phyloP scores from a whole-genome alignment of 495 filamentous ascomycete genomes.

The Niebla homalea region DNA sequence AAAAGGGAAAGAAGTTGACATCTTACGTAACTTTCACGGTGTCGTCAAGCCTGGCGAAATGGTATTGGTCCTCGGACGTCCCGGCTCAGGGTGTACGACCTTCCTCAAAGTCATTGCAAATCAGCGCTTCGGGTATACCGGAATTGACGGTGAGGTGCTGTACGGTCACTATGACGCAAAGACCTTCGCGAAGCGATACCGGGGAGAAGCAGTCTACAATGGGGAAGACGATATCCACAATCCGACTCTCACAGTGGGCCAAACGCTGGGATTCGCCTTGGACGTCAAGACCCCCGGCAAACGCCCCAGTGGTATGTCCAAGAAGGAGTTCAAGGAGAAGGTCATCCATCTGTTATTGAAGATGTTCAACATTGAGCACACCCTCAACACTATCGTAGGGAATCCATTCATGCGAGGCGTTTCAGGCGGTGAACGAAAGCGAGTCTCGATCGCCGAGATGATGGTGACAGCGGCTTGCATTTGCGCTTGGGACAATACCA shows the following conservation, averaged over 20 bases:
- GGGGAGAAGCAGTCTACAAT: conserved; percentile 70
- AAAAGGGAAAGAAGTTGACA: conserved; percentile 52
- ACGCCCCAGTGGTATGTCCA: conserved; percentile 44
- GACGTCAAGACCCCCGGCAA: conserved; percentile 52
- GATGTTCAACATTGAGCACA: conserved; percentile 64
- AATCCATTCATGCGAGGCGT: conserved; percentile 72
- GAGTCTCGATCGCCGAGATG: conserved; percentile 66
- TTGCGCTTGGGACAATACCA: conserved; percentile 79
- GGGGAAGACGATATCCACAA: conserved; percentile 74
- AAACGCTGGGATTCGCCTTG: conserved; percentile 67
- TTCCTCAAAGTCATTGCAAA: conserved; percentile 77
- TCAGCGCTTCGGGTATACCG: conserved; percentile 61
- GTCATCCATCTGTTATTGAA: conserved; percentile 67
- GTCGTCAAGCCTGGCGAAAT: conserved; percentile 64
- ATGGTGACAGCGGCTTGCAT: conserved; percentile 50
- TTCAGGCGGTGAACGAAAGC: conserved; percentile 70
- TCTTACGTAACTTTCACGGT: conserved; percentile 63
- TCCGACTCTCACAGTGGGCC: conserved; percentile 62
- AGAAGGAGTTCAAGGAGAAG: conserved; percentile 45
- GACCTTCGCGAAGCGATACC: conserved; percentile 53
- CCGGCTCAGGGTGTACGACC: conserved; percentile 69
- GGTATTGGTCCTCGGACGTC: conserved; percentile 67
- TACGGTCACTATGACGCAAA: conserved; percentile 47
- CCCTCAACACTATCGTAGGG: conserved; percentile 62
- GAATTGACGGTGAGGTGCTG: conserved; percentile 63